Base-by-base conservation (phyloP, 805 yeast genomes). In the Torulaspora microellipsoides region DNA sequence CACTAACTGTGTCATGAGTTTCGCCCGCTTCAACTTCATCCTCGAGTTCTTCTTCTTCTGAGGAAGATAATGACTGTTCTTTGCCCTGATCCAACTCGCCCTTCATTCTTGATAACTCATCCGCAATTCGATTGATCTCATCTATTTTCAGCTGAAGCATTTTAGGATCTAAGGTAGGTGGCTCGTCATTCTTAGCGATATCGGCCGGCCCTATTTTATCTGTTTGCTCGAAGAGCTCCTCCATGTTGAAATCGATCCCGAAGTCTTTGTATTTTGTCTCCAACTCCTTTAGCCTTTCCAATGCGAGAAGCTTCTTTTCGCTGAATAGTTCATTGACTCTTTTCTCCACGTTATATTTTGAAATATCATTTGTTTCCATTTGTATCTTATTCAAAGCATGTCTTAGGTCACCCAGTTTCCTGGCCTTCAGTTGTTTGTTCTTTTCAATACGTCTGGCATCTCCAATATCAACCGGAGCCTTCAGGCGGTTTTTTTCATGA, bases 311-410 rank as follows among this genome's bases (percentile, higher is more conserved):
- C 55, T 80, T 84, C 55, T 81, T 83, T 47, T 76, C 76, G 35
- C 73, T 70, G 62, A 81, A 72, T 54, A 76, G 58, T 38, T 83
- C 81, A 47, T 75, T 74, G 42, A 77, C 74, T 43, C 76, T 66
- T 11, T 69, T 69, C 43, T 70, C 64, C 12, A 69, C 65, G 62
- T 83, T 83, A 52, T 72, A 77, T 57, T 84, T 85, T 61, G 85
- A 75, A 31, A 85, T 81, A 49, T 80, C 88, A 60, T 85, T 85
- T 1, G 90, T 81, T 58, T 85, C 90, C 36, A 73, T 72, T 60
- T 85, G 93, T 35, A 85, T 66, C 11, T 73, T 71, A 9, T 81
- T 75, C 31, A 85, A 62, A 52, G 78, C 79, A 43, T 73, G 72
- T 52, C 85, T 71, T 37, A 85, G 66, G 8, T 66, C 66, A 40